Evolutionary conservation across 495 filamentous ascomycete genomes (phyloP), one percentile per base, ranked within the genome.

Genomic region (Podospora fimiseda): DNA sequence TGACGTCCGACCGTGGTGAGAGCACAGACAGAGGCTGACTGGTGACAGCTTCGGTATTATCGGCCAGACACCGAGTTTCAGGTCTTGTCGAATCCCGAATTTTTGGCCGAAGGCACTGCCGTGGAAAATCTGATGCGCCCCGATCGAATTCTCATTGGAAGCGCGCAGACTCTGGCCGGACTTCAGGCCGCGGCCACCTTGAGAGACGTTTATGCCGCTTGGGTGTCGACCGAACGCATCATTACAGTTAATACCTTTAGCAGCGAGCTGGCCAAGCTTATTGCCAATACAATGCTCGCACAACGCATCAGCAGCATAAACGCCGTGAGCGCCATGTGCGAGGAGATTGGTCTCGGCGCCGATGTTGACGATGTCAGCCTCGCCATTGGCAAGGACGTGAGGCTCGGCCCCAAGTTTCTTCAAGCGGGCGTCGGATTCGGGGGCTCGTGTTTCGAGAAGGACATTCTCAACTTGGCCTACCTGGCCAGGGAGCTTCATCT

Each of bases 251-350:
- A 90, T 61, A 68, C 85, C 1, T 92, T 86, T 80, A 90, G 87
- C 7, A 87, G 86, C 0, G 88, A 93, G 68, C 74, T 93, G 6
- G 73, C 86, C 5, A 93, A 92, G 66, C 74, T 93, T 2, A 86
- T 85, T 1, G 86, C 88, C 15, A 93, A 93, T 59, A 82, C 87
- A 4, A 81, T 93, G 75, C 72, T 93, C 15, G 88, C 88, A 1
- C 88, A 93, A 62, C 79, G 88, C 20, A 89, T 93, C 58, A 89
- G 84, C 67, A 89, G 83, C 67, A 85, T 90, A 61, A 93, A 94
- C 66, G 81, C 87, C 8, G 80, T 92, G 46, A 86, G 80, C 37
- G 85, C 86, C 13, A 86, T 90, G 51, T 93, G 88, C 63, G 88
- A 93, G 65, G 78, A 76, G 39, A 85, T 84, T 2, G 88, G 88